A percentile compares a stretch with the other conserved stretches of the same genome.
Conservation (phyloP, 179 eudicot species). For the Silene vulgaris region DNA sequence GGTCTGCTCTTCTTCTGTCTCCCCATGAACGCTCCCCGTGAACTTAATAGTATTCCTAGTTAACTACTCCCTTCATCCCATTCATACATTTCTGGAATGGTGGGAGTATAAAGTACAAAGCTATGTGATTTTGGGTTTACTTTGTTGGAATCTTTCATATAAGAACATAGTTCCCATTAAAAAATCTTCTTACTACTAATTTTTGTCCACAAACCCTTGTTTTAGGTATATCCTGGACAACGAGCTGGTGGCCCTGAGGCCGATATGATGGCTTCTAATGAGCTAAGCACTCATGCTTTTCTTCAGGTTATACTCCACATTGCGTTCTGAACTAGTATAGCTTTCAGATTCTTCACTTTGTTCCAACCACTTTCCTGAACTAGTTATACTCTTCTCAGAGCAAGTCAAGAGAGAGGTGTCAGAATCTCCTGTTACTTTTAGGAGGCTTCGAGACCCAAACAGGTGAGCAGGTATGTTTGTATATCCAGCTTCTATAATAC, state of each 20-base stretch:
- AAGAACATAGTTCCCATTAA: background rate
- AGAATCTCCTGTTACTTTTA: slow-evolving; percentile 61
- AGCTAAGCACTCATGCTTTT: slow-evolving; percentile 62
- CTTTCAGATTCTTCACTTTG: background rate
- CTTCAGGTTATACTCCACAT: slow-evolving; percentile 53
- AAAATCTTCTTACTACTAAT: background rate
- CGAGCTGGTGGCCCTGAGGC: slow-evolving; percentile 85
- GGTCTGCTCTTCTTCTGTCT: slow-evolving; percentile 31
- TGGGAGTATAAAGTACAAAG: background rate
- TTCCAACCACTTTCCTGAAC: slow-evolving; percentile 15
- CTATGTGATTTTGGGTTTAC: background rate
- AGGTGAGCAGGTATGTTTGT: slow-evolving; percentile 81
- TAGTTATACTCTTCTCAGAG: slow-evolving; percentile 36
- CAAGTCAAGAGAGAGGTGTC: slow-evolving; percentile 45
- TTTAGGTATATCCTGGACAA: slow-evolving; percentile 87
- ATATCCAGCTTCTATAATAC: background rate
- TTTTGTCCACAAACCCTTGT: background rate
- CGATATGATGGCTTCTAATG: slow-evolving; percentile 96
- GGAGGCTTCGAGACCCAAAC: slow-evolving; percentile 95
- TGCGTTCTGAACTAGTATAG: background rate
- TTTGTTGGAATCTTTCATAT: background rate
- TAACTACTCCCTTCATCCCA: background rate
- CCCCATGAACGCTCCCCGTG: background rate
- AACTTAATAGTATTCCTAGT: background rate
- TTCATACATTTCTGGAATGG: background rate